These are phyloP conservation scores for Aspergillus ellipticus DNA, from an alignment of 495 filamentous ascomycete genomes.

Conservation along the genomic window DNA sequence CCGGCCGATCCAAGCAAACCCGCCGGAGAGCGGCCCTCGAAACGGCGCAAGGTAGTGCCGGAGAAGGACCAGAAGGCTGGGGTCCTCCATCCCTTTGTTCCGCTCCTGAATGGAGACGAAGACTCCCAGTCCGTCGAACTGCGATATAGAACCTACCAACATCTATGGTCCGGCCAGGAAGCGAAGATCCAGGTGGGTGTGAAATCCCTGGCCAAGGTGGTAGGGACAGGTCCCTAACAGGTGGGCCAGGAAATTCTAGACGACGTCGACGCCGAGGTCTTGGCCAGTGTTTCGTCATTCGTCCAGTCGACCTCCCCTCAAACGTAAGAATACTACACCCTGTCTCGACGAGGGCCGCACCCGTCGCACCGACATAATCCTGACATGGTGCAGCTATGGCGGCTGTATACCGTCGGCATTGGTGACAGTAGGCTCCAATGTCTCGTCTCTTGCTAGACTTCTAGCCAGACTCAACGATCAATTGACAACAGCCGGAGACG, in stretches of 20 bases:
- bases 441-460: constrained; percentile 69
- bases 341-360: too few relatives aligned
- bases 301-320: constrained; percentile 48
- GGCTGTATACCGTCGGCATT: constrained; percentile 71
- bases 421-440: constrained; percentile 81
- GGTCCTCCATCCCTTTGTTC: constrained; percentile 45
- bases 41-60: constrained; percentile 55
- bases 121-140: constrained; percentile 43
- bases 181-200: constrained; percentile 61
- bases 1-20: constrained; percentile 39
- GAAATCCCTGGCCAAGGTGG: background rate
- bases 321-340: constrained; percentile 26
- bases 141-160: constrained; percentile 60
- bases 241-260: constrained; percentile 30
- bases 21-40: constrained; percentile 52
- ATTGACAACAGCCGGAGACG: constrained; percentile 42
- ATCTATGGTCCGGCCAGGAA: constrained; percentile 66
- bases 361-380: background rate
- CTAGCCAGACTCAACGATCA: constrained; percentile 61
- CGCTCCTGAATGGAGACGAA: constrained; percentile 62
- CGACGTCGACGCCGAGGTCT: constrained; percentile 51
- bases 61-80: constrained; percentile 17
- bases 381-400: constrained; percentile 32
- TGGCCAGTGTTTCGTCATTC: constrained; percentile 66
- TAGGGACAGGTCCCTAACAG: constrained; percentile 1